Percentiles rank a stretch among this genome's conserved stretches.
Evolutionary conservation across 1,284 basidiomycete genomes (phyloP).

Genomic region (Irpex sp.): DNA sequence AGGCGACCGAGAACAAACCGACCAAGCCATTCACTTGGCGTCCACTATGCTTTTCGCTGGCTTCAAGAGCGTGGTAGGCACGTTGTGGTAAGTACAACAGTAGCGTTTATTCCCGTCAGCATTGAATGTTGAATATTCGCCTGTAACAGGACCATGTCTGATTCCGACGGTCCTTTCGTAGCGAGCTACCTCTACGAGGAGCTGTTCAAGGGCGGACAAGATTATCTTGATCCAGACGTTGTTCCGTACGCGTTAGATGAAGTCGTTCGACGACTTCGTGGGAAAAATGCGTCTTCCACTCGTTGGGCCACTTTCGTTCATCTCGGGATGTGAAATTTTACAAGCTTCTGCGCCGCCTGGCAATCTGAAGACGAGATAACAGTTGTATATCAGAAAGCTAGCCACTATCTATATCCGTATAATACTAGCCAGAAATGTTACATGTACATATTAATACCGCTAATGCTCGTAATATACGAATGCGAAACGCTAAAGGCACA

Average conservation of each 20-base stretch:
- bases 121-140: not conserved
- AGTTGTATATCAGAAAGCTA: too few relatives aligned
- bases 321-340: not conserved
- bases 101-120: too few relatives aligned
- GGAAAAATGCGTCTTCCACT: not conserved
- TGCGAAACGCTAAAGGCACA: too few relatives aligned
- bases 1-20: slow-evolving; percentile 4
- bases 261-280: not conserved
- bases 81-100: slow-evolving; percentile 2
- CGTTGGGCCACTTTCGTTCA: slow-evolving; percentile 1
- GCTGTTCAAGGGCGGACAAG: not conserved
- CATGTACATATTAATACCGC: too few relatives aligned
- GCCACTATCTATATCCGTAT: too few relatives aligned
- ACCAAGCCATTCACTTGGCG: slow-evolving; percentile 9
- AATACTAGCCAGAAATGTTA: too few relatives aligned
- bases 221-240: not conserved
- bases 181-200: not conserved
- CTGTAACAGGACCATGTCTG: not conserved
- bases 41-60: slow-evolving; percentile 12
- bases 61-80: slow-evolving; percentile 6
- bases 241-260: not conserved
- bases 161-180: not conserved
- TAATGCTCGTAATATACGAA: too few relatives aligned
- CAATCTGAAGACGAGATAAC: too few relatives aligned
- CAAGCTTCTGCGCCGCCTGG: too few relatives aligned